Base-by-base conservation (phyloP, 2,329 filamentous ascomycete genomes). In the Penicillium palitans region DNA sequence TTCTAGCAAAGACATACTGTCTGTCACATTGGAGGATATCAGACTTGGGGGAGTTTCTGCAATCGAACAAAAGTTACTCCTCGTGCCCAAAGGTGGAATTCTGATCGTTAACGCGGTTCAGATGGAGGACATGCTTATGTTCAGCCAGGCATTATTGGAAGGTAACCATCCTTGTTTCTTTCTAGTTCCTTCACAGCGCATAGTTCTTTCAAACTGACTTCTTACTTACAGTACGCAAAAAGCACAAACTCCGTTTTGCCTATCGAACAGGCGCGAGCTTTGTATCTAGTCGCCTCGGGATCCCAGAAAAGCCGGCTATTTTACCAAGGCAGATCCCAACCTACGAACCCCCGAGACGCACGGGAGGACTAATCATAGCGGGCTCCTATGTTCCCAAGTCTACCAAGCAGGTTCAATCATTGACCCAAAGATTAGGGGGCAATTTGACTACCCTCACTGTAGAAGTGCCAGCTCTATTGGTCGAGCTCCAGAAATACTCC, bases 331-430 rank as follows among this genome's bases (percentile, higher is more conserved):
- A 50, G 31, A 50, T 50, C 33, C 33, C 47, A 29, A 27, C 19
- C 4, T 4, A 27, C 47, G 27, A 39, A 13, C 46, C 46, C 3
- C 12, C 6, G 21, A 50, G 47, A 40, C 21, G 21, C 21, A 50
- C 47, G 1, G 47, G 47, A 39, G 47, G 33, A 25, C 24, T 50
- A 3, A 50, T 50, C 13, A 35, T 50, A 35, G 47, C 47, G 13
- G 47, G 33, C 7, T 50, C 47, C 7, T 50, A 50, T 39, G 33
- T 50, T n/a, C 47, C 47, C 12, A 50, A 50, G 33, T 50, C 47
- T 6, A 50, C 33, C 21, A 50, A 39, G 15, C 47, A 50, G 21
- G 33, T 50, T 13, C 21, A 40, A 25, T 27, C 47, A 25, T 50
- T 50, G 47, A 40, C 40, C 10, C 13, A 50, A 39, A 50, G 33